Evolutionary conservation across 495 filamentous ascomycete species (phyloP), one percentile per base, ranked within the genome.

Genomic region (Penicillium malachiteum): DNA sequence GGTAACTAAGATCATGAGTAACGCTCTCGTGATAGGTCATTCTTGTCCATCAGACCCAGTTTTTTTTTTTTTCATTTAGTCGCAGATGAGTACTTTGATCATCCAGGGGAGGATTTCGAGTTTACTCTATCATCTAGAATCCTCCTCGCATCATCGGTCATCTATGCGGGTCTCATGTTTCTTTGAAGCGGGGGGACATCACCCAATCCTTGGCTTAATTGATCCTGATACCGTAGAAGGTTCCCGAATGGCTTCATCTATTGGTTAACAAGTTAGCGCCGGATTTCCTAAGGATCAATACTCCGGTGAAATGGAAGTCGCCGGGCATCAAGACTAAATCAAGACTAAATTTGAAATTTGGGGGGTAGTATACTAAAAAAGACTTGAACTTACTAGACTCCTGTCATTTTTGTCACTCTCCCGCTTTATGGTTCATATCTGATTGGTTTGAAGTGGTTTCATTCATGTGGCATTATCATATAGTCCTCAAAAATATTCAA

Each of bases 381-480:
- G 21, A 26, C 21, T 26, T 26, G 21, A 26, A 2, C 21, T 4
- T 26, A 26, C 2, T 26, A 26, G 21, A 26, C 21, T 26, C 21
- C 21, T 26, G 21, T 46, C 43, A 46, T 46, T 32, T 46, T 21
- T 21, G 43, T 46, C 26, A 26, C 21, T 26, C 21, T 26, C 41
- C 41, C 41, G 26, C 17, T 26, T 12, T 8, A 17, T 44, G 41
- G 41, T 26, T 12, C 17, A 26, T 44, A 44, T 44, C 4, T 50
- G n/a, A 56, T 56, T 56, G 54, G 54, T 50, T 18, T 11, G 18
- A 48, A 40, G 30, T 57, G 21, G 37, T 52, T 59, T 59, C 57
- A 59, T 59, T 51, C 48, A 46, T 40, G 49, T 62, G 47, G 50
- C 50, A 59, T 59, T 51, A 49, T 62, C 53, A 57, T 60, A 49